A percentile compares a stretch with the other conserved stretches of the same genome.
Conservation (phyloP, 2,329 filamentous ascomycete genomes). For the Magnaporthales sp. region DNA sequence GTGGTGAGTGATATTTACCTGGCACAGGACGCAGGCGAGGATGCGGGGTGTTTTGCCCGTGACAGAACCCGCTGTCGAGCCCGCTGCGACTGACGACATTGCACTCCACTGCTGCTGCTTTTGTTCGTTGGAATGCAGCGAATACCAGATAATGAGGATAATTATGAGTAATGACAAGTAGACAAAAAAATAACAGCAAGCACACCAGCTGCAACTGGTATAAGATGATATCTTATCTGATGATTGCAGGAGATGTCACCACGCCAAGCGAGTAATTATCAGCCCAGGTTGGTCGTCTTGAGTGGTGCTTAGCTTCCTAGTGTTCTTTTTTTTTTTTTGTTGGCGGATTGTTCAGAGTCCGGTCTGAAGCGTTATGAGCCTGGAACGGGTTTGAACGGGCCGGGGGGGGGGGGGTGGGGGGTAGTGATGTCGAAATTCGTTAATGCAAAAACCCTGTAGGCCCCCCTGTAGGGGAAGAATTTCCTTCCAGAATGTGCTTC, state of each 20-base stretch:
- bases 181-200: neutral
- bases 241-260: neutral
- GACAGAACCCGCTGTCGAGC: constrained; percentile 2
- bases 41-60: constrained; percentile 32
- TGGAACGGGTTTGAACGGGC: neutral
- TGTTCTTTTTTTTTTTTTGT: neutral
- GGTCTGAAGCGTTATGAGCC: neutral
- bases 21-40: constrained; percentile 47
- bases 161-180: neutral
- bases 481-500: neutral
- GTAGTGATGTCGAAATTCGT: neutral
- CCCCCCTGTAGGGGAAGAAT: too few species aligned
- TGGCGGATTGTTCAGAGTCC: neutral
- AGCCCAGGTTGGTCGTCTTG: neutral
- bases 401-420: too few species aligned
- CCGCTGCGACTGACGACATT: constrained; percentile 7
- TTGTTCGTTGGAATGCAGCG: neutral
- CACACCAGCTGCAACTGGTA: neutral
- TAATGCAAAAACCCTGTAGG: neutral
- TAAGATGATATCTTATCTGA: neutral
- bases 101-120: neutral
- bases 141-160: neutral
- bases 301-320: neutral
- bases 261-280: neutral
- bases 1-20: constrained; percentile 17